A percentile compares a stretch with the other conserved stretches of the same genome.
Evolutionary conservation across 202 grass and related monocot species (phyloP).

Genomic region (Elaeis oleifera): DNA sequence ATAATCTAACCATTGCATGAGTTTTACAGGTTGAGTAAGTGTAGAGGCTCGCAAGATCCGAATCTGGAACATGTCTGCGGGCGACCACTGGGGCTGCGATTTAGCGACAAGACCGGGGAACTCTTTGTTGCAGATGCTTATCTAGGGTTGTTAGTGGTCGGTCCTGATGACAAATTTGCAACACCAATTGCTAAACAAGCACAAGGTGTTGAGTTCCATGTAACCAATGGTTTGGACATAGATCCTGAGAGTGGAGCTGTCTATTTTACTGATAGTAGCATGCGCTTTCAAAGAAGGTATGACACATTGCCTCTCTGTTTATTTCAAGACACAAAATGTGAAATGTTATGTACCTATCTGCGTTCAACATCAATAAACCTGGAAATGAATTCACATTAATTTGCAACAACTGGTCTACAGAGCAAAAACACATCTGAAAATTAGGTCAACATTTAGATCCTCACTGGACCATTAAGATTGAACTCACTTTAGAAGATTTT

Average conservation of each 20-base stretch:
- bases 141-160: slow-evolving; percentile 38
- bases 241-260: slow-evolving; percentile 36
- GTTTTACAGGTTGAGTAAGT: slow-evolving; percentile 17
- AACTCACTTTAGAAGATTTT: too few species aligned
- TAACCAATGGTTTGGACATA: slow-evolving; percentile 60
- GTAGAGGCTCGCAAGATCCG: slow-evolving; percentile 29
- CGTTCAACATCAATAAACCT: too few species aligned
- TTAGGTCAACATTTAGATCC: too few species aligned
- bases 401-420: too few species aligned
- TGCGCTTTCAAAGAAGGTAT: slow-evolving; percentile 49
- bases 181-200: slow-evolving; percentile 22
- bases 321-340: too few species aligned
- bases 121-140: slow-evolving; percentile 74
- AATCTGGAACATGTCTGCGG: slow-evolving; percentile 38
- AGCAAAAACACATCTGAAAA: too few species aligned
- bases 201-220: slow-evolving; percentile 24
- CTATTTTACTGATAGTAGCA: slow-evolving; percentile 82
- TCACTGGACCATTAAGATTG: too few species aligned
- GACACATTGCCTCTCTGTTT: too few species aligned
- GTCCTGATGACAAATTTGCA: slow-evolving; percentile 15
- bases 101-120: slow-evolving; percentile 33
- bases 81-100: slow-evolving; percentile 57
- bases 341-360: too few species aligned
- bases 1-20: too few species aligned
- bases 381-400: too few species aligned